Conservation (phyloP, 139 green algal genomes). For the Chlamydomonas eustigma region DNA sequence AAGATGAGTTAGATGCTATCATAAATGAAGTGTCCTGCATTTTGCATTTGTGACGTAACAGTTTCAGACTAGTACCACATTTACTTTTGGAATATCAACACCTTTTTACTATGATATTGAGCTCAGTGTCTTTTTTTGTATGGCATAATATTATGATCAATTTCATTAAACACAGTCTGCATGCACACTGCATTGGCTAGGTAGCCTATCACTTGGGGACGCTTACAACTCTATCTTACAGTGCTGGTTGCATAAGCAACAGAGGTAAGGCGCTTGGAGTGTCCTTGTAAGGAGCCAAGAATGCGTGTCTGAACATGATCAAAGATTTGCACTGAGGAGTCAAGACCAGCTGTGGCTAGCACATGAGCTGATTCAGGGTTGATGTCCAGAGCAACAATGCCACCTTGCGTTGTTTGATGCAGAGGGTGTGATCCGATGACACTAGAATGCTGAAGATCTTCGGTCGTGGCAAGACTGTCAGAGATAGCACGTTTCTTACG, state of each 20-base stretch:
- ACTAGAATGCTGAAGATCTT: conserved; percentile 55
- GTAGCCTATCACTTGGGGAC: no score
- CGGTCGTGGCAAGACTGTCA: conserved; percentile 50
- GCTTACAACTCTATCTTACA: background rate
- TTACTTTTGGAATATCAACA: no score
- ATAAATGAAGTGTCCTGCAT: no score
- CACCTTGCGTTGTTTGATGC: conserved; percentile 82
- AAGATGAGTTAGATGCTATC: no score
- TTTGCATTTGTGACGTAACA: no score
- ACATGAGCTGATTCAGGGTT: conserved; percentile 43
- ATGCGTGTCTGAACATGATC: conserved; percentile 47
- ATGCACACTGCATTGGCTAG: no score
- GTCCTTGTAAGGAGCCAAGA: conserved; percentile 61
- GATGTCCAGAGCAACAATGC: conserved; percentile 74
- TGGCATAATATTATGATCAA: no score
- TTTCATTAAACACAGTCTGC: no score
- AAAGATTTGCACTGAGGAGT: conserved; percentile 73
- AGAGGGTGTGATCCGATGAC: conserved; percentile 67
- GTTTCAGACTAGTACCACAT: no score
- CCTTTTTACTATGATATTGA: no score
- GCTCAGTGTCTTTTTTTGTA: no score
- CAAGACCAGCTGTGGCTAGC: conserved; percentile 64
- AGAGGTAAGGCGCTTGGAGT: conserved; percentile 76
- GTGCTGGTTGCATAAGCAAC: conserved; percentile 23
- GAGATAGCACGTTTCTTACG: conserved; percentile 81